Evolutionary conservation across 495 filamentous ascomycete species (phyloP).

Genomic region (Talaromyces trachyspermus): DNA sequence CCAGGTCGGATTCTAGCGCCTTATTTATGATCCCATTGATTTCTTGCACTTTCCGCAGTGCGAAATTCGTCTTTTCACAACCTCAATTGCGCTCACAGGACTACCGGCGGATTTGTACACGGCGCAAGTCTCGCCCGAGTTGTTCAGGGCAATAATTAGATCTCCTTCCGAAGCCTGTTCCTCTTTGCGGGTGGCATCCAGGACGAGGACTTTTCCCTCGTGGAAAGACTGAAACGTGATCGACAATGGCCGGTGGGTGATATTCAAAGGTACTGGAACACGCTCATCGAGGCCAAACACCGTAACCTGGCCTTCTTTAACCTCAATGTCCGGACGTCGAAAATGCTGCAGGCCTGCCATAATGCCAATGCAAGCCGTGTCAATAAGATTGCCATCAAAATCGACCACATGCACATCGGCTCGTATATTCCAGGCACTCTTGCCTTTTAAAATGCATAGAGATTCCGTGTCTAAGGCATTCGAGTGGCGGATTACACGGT

Average conservation of each 20-base stretch:
- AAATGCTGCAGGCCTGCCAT: constrained; percentile 86
- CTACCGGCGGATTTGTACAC: constrained; percentile 80
- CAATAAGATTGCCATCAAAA: constrained; percentile 81
- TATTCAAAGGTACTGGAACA: constrained; percentile 78
- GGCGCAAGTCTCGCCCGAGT: constrained; percentile 85
- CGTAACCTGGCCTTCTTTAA: constrained; percentile 72
- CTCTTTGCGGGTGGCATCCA: constrained; percentile 76
- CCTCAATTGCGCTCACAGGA: constrained; percentile 65
- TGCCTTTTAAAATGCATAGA: constrained; percentile 81
- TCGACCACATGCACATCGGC: constrained; percentile 85
- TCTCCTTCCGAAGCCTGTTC: constrained; percentile 81
- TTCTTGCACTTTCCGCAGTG: constrained; percentile 70
- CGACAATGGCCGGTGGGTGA: constrained; percentile 85
- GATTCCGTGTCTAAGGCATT: constrained; percentile 90
- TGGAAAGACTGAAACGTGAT: constrained; percentile 78
- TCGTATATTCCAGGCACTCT: constrained; percentile 83
- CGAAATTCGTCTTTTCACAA: constrained; percentile 65
- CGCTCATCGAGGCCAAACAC: constrained; percentile 78
- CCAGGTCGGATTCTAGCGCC: constrained; percentile 67
- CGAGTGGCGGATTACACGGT: constrained; percentile 87
- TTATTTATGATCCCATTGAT: constrained; percentile 63
- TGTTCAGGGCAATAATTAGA: constrained; percentile 78
- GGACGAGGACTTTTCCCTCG: constrained; percentile 54
- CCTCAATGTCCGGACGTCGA: constrained; percentile 75
- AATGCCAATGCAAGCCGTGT: constrained; percentile 76